Base-by-base conservation (phyloP, 1,284 basidiomycete species). In the Apiotrichum sp. region DNA sequence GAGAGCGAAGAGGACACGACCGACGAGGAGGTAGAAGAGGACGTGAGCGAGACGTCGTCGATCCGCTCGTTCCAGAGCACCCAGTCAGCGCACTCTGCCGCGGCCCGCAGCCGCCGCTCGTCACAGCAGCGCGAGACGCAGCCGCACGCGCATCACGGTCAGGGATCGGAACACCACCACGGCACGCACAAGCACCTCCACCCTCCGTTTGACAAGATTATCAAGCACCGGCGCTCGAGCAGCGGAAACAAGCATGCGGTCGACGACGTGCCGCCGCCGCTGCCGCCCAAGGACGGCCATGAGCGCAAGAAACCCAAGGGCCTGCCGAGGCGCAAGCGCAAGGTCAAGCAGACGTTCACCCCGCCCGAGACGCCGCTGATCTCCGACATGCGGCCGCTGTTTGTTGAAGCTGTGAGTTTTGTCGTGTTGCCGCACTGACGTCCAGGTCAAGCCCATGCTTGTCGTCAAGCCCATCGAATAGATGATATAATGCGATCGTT, bases 281-380 rank as follows among this genome's bases (percentile, higher is more conserved):
- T 33, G 14, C 53, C 50, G 40, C 54, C 52, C 6, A 54, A 46
- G 50, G 55, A 56, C 34, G 42, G 31, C 6, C 46, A 16, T 34
- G 32, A 44, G 29, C 42, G 50, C 22, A 22, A 22, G 22, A 22
- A 22, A 22, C 22, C 22, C 22, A 22, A 22, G 22, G 22, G 22
- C 22, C 22, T 22, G 41, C 36, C 13, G 16, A 34, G 41, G 50
- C 47, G 58, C 47, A 39, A 22, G 36, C 46, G 46, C 34, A 58
- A 55, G 42, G 40, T 4, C 7, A 14, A 75, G 44, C 73, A 78
- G 2, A 71, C 79, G 43, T 75, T 89, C 42, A 82, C 84, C 62
- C 83, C 86, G 49, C 95, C 95, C 1, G 84, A 89, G 57, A 79
- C 97, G 51, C 79, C 80, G 56, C 81, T 86, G 63, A 83, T 96